Evolutionary conservation across 2,329 filamentous ascomycete genomes (phyloP).

Genomic region (Apiospora koreana): DNA sequence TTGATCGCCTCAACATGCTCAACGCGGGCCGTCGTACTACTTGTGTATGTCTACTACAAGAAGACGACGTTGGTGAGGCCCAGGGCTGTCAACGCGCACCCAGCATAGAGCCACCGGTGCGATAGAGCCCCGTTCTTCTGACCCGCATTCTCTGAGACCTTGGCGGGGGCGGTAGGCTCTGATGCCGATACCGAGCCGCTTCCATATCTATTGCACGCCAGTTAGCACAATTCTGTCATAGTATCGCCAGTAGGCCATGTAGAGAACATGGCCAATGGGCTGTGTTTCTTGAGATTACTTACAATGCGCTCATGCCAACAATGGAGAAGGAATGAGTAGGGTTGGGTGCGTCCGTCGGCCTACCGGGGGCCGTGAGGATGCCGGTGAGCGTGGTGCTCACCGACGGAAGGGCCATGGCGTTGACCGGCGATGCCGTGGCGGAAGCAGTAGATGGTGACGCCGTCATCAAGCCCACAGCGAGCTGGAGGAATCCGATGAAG

Average conservation of each 20-base stretch:
- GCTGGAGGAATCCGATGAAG: not conserved
- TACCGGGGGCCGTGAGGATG: not conserved
- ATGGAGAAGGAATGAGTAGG: not conserved
- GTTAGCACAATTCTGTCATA: not conserved
- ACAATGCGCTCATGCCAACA: not conserved
- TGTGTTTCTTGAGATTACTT: not conserved
- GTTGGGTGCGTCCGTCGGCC: not conserved
- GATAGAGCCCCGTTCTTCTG: not conserved
- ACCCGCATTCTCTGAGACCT: not conserved
- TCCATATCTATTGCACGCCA: not conserved
- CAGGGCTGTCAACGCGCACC: not conserved
- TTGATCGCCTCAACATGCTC: not conserved
- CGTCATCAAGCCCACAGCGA: not conserved
- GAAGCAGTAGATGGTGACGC: not conserved
- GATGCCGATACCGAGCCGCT: not conserved
- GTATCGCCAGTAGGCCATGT: not conserved
- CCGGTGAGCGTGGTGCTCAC: not conserved
- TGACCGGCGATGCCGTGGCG: not conserved
- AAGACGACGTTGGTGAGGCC: not conserved
- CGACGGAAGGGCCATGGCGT: not conserved
- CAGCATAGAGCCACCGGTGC: not conserved
- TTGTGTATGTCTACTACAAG: not conserved
- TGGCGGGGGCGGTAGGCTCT: not conserved
- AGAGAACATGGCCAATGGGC: not conserved
- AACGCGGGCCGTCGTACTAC: not conserved